These are phyloP conservation scores for Lojkania enalia DNA, from an alignment of 2,329 filamentous ascomycete genomes.

Conservation along the genomic window DNA sequence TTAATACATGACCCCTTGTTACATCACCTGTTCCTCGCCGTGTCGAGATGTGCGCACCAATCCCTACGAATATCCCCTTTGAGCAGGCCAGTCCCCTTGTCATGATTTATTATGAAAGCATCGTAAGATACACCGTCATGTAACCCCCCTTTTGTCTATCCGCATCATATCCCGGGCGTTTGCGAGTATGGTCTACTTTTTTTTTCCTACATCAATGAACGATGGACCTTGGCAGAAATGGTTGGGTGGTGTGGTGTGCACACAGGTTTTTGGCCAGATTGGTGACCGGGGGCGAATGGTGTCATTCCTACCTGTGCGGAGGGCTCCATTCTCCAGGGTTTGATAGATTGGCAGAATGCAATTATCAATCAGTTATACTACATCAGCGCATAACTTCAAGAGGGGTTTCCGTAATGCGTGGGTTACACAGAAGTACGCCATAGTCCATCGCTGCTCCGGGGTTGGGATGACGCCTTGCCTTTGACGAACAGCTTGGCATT, in stretches of 20 bases:
- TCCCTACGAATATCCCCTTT: constrained; percentile 15
- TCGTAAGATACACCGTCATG: constrained; percentile 49
- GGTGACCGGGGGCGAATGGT: constrained; percentile 16
- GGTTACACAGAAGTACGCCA: too few relatives aligned
- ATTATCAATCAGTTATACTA: too few relatives aligned
- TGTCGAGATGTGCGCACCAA: constrained; percentile 10
- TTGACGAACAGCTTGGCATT: too few relatives aligned
- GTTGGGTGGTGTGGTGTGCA: constrained; percentile 25
- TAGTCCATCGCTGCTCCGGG: too few relatives aligned
- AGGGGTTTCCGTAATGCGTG: too few relatives aligned
- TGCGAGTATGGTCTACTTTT: constrained; percentile 34
- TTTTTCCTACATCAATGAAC: constrained; percentile 23
- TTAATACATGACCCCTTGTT: constrained; percentile 29
- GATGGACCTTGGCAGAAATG: constrained; percentile 23
- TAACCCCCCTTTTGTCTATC: constrained; percentile 39
- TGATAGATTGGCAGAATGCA: too few relatives aligned
- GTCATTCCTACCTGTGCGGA: constrained; percentile 12
- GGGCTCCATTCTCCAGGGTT: constrained; percentile 6
- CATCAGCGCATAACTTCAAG: too few relatives aligned
- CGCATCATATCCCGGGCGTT: constrained; percentile 50
- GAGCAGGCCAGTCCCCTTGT: constrained; percentile 28
- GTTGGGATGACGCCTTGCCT: too few relatives aligned
- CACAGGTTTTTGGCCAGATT: constrained; percentile 18
- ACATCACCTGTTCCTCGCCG: constrained; percentile 5
- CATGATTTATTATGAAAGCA: constrained; percentile 42